These are phyloP conservation scores for Neurospora sp. DNA, from an alignment of 495 filamentous ascomycete species.

Conservation along the genomic window DNA sequence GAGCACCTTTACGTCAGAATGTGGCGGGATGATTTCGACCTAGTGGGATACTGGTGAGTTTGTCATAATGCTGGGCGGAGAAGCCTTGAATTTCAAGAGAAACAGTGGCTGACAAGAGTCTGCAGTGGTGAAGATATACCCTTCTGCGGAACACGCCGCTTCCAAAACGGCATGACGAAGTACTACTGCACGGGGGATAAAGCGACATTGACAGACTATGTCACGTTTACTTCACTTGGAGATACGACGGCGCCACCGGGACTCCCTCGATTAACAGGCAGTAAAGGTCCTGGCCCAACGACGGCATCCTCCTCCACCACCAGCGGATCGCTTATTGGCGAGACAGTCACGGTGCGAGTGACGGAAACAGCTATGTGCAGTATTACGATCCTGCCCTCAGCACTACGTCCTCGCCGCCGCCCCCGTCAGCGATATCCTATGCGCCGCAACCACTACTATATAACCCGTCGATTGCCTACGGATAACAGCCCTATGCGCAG, in stretches of 20 bases:
- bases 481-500: background rate
- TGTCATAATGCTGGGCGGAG: too few species aligned
- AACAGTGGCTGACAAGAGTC: background rate
- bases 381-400: background rate
- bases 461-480: background rate
- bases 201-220: background rate
- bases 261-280: background rate
- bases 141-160: background rate
- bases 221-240: constrained; percentile 1
- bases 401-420: background rate
- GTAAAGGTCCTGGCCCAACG: background rate
- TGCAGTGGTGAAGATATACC: background rate
- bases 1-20: background rate
- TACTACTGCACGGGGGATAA: background rate
- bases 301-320: background rate
- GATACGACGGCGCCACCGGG: background rate
- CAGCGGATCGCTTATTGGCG: background rate
- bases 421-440: background rate
- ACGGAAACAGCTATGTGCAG: background rate
- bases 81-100: background rate
- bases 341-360: background rate
- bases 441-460: background rate
- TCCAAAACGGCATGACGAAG: background rate
- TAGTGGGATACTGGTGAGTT: background rate
- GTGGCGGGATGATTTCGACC: background rate